A percentile compares a stretch with the other conserved stretches of the same genome.
These are phyloP conservation scores for Arthrobotrys conoides DNA, from an alignment of 2,329 filamentous ascomycete genomes.

Conservation along the genomic window DNA sequence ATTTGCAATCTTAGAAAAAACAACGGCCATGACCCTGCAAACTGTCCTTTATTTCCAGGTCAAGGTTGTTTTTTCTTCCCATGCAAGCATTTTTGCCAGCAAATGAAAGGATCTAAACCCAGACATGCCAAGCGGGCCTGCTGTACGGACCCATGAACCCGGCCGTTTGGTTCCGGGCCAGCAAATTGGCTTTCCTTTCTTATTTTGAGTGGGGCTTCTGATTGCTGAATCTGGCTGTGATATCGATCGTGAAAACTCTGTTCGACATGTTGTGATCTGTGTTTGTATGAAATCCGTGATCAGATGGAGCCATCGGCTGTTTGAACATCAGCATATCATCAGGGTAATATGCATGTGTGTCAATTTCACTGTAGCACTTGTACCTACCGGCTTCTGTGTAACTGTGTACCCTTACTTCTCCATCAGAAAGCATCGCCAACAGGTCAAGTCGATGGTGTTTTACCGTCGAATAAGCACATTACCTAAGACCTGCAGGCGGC, in stretches of 20 bases:
- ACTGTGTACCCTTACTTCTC: background rate
- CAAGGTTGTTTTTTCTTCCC: conserved; percentile 29
- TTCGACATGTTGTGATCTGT: conserved; percentile 13
- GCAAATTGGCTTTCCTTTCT: conserved; percentile 59
- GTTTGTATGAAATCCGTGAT: conserved; percentile 30
- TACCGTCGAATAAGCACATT: background rate
- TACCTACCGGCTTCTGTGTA: conserved; percentile 20
- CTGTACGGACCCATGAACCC: conserved; percentile 59
- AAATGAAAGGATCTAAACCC: conserved; percentile 55
- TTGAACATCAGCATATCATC: conserved; percentile 18
- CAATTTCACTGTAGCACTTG: background rate
- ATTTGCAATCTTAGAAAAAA: conserved; percentile 32
- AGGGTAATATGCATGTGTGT: background rate
- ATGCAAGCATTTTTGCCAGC: conserved; percentile 35
- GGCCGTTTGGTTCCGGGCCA: conserved; percentile 61
- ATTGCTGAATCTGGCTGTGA: conserved; percentile 34
- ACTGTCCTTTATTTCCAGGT: conserved; percentile 32
- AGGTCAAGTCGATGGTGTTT: conserved; percentile 2
- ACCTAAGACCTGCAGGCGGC: conserved; percentile 14
- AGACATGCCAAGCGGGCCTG: conserved; percentile 46
- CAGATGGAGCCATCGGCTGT: conserved; percentile 21
- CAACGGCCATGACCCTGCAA: conserved; percentile 23
- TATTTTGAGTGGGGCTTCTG: conserved; percentile 48
- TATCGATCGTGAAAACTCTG: conserved; percentile 35
- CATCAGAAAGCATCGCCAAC: background rate